A percentile compares a stretch with the other conserved stretches of the same genome.
These are phyloP conservation scores for Hypoxylon crocopeplum DNA, from an alignment of 495 filamentous ascomycete species.

Conservation along the genomic window DNA sequence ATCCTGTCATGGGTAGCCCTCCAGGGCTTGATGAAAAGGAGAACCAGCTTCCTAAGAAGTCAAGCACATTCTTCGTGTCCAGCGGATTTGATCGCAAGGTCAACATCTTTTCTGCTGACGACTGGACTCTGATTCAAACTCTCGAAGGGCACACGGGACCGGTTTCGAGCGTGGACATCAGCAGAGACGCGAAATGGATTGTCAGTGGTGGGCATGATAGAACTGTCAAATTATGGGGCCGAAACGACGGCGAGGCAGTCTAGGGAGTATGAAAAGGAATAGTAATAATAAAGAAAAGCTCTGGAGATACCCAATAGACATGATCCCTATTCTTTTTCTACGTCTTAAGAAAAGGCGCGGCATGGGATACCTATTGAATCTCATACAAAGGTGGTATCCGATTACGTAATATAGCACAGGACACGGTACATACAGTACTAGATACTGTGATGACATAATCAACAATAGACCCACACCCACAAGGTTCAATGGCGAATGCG, in stretches of 20 bases:
- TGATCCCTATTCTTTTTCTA: not conserved
- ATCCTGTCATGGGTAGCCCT: slow-evolving; percentile 60
- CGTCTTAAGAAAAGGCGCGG: not conserved
- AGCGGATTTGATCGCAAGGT: slow-evolving; percentile 95
- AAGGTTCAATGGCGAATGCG: slow-evolving; percentile 19
- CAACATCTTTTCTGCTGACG: slow-evolving; percentile 93
- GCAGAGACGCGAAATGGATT: slow-evolving; percentile 86
- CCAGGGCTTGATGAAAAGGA: slow-evolving; percentile 69
- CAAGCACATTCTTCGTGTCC: slow-evolving; percentile 89
- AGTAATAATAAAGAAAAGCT: not conserved
- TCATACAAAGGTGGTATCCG: too few relatives aligned
- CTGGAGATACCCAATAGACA: slow-evolving; percentile 39
- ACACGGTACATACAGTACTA: not conserved
- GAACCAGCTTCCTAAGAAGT: slow-evolving; percentile 64
- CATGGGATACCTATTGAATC: too few relatives aligned
- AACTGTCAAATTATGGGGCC: slow-evolving; percentile 95
- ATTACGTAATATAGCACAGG: too few relatives aligned
- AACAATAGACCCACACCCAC: slow-evolving; percentile 21
- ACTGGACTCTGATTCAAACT: slow-evolving; percentile 89
- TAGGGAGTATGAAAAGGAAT: slow-evolving; percentile 17
- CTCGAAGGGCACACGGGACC: slow-evolving; percentile 91
- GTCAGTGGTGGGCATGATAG: slow-evolving; percentile 91
- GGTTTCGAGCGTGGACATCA: slow-evolving; percentile 88
- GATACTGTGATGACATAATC: slow-evolving; percentile 6
- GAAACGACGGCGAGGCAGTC: slow-evolving; percentile 71